A percentile compares a stretch with the other conserved stretches of the same genome.
These are phyloP conservation scores for Tolypocladium endophyticum DNA, from an alignment of 2,329 filamentous ascomycete species.

Conservation along the genomic window DNA sequence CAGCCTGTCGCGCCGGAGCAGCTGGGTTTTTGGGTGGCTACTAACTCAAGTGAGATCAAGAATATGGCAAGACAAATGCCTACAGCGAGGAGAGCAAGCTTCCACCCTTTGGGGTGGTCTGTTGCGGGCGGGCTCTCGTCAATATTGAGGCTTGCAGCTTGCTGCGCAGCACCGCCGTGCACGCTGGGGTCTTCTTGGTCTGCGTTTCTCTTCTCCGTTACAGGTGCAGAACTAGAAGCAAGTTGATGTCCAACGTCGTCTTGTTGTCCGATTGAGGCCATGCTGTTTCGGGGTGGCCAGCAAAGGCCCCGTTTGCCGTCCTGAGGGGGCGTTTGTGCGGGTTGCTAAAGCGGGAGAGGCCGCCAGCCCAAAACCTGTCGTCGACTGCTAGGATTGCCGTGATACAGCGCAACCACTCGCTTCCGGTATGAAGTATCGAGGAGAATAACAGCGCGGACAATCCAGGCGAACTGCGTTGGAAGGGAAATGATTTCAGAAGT, in stretches of 20 bases:
- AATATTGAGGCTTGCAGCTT: neutral
- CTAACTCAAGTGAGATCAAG: neutral
- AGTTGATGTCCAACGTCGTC: neutral
- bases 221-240: neutral
- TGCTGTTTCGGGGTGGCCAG: neutral
- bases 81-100: neutral
- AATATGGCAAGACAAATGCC: neutral
- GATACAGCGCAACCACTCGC: too few species aligned
- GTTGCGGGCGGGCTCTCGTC: neutral
- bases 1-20: neutral
- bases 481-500: neutral
- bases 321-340: neutral
- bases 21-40: neutral
- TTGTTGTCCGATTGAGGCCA: neutral
- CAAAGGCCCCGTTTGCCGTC: neutral
- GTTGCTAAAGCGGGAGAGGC: too few species aligned
- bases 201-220: neutral
- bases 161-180: neutral
- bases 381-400: too few species aligned
- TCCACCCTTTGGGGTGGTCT: neutral
- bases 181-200: neutral
- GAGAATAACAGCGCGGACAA: too few species aligned
- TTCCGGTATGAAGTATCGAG: too few species aligned
- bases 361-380: too few species aligned
- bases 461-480: too few species aligned